These are phyloP conservation scores for Eragrostis tef DNA, from an alignment of 202 grass and related monocot species.

Conservation along the genomic window DNA sequence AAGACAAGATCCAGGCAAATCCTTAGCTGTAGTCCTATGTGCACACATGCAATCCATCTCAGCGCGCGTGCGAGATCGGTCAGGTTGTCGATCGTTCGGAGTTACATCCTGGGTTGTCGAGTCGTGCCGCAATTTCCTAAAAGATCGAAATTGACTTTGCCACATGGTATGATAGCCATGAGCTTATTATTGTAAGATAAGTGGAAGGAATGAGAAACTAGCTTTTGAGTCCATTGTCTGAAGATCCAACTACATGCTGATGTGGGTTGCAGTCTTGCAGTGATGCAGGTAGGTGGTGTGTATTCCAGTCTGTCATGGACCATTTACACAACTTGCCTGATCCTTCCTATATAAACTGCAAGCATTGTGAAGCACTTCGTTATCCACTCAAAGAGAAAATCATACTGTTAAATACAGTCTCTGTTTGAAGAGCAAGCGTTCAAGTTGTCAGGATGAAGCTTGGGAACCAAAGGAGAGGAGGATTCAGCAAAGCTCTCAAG, in stretches of 20 bases:
- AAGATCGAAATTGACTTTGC: conserved; percentile 23
- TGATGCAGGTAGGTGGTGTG: conserved; percentile 10
- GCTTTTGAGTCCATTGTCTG: conserved; percentile 13
- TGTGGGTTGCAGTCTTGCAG: conserved; percentile 44
- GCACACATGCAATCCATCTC: conserved; percentile 39
- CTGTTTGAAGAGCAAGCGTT: not conserved
- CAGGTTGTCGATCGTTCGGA: conserved; percentile 30
- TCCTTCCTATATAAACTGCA: conserved; percentile 44
- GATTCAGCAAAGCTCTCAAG: conserved; percentile 38
- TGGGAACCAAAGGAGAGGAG: conserved; percentile 36
- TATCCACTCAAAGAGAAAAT: not conserved
- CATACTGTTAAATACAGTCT: not conserved
- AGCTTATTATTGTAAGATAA: conserved; percentile 20
- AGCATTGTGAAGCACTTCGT: not conserved
- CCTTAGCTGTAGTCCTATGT: conserved; percentile 50
- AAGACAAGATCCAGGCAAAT: conserved; percentile 17
- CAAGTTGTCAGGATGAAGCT: conserved; percentile 46
- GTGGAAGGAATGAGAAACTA: not conserved
- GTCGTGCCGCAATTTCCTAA: not conserved
- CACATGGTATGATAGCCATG: conserved; percentile 1
- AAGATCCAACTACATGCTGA: conserved; percentile 16
- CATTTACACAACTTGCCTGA: not conserved
- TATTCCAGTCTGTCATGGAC: not conserved
- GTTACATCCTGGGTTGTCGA: conserved; percentile 25
- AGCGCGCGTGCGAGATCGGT: not conserved